These are phyloP conservation scores for Yarrowia deformans DNA, from an alignment of 805 yeast genomes.

Conservation along the genomic window DNA sequence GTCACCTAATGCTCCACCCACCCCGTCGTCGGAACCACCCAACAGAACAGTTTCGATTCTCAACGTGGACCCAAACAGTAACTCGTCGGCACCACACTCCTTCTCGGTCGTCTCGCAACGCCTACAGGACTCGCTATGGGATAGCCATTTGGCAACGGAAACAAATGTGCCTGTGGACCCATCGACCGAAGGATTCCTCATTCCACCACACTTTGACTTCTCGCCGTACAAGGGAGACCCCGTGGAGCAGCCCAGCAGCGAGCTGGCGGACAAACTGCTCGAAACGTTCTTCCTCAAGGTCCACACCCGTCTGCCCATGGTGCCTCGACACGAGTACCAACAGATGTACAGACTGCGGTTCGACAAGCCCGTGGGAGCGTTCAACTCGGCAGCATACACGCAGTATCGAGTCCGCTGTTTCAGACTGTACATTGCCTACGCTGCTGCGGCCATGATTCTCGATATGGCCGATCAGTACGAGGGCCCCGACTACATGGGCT, in stretches of 20 bases:
- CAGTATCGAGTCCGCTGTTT: conserved; percentile 43
- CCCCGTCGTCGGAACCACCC: conserved; percentile 6
- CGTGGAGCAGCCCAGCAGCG: conserved; percentile 41
- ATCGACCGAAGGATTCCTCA: conserved; percentile 19
- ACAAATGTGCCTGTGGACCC: conserved; percentile 22
- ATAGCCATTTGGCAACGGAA: conserved; percentile 37
- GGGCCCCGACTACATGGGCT: conserved; percentile 53
- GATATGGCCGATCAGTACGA: conserved; percentile 29
- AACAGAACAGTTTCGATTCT: conserved; percentile 43
- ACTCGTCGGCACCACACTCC: conserved; percentile 45
- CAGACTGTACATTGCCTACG: conserved; percentile 42
- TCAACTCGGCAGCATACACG: conserved; percentile 41
- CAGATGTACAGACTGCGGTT: conserved; percentile 42
- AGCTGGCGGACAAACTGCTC: conserved; percentile 41
- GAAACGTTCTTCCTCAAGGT: conserved; percentile 41
- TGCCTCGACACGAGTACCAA: conserved; percentile 42
- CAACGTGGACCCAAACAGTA: conserved; percentile 44
- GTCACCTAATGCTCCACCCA: conserved; percentile 13
- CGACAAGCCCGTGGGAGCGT: conserved; percentile 39
- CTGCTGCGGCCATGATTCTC: conserved; percentile 40
- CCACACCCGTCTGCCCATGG: conserved; percentile 43
- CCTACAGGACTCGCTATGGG: conserved; percentile 45
- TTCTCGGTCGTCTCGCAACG: conserved; percentile 47
- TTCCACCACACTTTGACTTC: conserved; percentile 36
- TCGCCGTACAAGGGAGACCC: conserved; percentile 43